Base-by-base conservation (phyloP, 768 basidiomycete genomes). In the Podaxis sp. region DNA sequence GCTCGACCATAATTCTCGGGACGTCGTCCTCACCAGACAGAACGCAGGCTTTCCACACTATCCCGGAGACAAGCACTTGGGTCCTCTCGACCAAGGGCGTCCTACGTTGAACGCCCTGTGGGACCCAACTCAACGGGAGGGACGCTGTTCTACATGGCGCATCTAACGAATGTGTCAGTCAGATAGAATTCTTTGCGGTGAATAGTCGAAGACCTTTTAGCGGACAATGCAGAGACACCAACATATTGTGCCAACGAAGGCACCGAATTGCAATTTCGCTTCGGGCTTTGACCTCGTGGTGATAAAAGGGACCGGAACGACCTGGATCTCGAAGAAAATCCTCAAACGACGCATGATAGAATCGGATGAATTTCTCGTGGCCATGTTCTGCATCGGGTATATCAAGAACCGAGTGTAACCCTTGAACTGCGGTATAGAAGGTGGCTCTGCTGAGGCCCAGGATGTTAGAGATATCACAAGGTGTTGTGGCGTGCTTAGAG, bases 261-360 rank as follows among this genome's bases (percentile, higher is more conserved):
- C 42, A 44, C n/a, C n/a, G 42, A n/a, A 44, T 44, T 44, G 42
- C 42, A 44, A 44, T n/a, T 44, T 44, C 42, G 17, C 42, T 5
- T 44, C 17, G 42, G 4, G 42, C 42, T 15, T 44, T n/a, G 17
- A 44, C n/a, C 42, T 44, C 6, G 1, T n/a, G 42, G 4, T 44
- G 42, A 15, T 44, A 15, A 15, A 44, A 17, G n/a, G 42, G 17
- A 17, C n/a, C 17, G 2, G 42, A 44, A 49, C 55, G 11, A n/a
- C 33, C 58, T 63, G 56, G 26, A 51, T 61, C 59, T n/a, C 17
- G 52, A n/a, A 61, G 3, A 17, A 53, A 61, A 11, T 61, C 58
- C n/a, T 38, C 15, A 36, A 61, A 61, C 8, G 59, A 61, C 6
- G 59, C 59, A 9, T 61, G 59, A 39, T 53, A 44, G 38, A 52